Evolutionary conservation across 768 basidiomycete genomes (phyloP).

Genomic region (Tremella fuciformis): DNA sequence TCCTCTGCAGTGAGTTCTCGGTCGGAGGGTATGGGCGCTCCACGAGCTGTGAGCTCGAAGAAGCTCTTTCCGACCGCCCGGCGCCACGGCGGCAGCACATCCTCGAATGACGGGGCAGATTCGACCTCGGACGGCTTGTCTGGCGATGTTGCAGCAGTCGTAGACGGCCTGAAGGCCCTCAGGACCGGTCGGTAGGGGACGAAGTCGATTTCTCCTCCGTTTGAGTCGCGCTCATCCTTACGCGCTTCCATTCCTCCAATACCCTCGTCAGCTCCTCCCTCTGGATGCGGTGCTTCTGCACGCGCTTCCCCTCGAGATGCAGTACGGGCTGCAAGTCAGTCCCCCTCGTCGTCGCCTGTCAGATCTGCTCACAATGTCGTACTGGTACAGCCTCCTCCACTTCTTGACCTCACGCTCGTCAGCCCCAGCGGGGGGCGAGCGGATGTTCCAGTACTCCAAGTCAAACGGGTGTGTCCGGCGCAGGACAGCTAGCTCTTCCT

Average conservation of each 20-base stretch:
- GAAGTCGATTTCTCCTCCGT: constrained; percentile 7
- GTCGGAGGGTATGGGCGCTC: constrained; percentile 4
- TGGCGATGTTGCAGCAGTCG: too few relatives aligned
- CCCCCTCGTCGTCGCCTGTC: not conserved
- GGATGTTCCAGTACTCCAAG: constrained; percentile 44
- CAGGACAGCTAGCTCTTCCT: constrained; percentile 40
- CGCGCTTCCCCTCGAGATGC: constrained; percentile 38
- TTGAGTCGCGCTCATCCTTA: constrained; percentile 20
- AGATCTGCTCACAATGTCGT: constrained; percentile 45
- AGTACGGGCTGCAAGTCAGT: constrained; percentile 42
- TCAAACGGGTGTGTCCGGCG: constrained; percentile 42
- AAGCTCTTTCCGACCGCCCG: constrained; percentile 23
- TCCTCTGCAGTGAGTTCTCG: too few relatives aligned
- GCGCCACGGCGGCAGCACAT: constrained; percentile 27
- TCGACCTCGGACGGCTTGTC: too few relatives aligned
- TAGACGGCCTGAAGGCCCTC: constrained; percentile 7
- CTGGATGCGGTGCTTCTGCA: constrained; percentile 49
- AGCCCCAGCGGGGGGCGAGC: constrained; percentile 37
- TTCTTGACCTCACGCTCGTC: constrained; percentile 40
- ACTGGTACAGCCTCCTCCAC: constrained; percentile 47
- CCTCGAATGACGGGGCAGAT: not conserved
- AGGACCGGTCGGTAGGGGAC: constrained; percentile 26
- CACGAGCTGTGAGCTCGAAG: constrained; percentile 25
- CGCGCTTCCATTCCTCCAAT: constrained; percentile 38
- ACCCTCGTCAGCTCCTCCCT: constrained; percentile 23